Percentiles rank a stretch among this genome's conserved stretches.
phyloP scores from a whole-genome alignment of 1,139 yeast genomes.

The Diutina catenulata region DNA sequence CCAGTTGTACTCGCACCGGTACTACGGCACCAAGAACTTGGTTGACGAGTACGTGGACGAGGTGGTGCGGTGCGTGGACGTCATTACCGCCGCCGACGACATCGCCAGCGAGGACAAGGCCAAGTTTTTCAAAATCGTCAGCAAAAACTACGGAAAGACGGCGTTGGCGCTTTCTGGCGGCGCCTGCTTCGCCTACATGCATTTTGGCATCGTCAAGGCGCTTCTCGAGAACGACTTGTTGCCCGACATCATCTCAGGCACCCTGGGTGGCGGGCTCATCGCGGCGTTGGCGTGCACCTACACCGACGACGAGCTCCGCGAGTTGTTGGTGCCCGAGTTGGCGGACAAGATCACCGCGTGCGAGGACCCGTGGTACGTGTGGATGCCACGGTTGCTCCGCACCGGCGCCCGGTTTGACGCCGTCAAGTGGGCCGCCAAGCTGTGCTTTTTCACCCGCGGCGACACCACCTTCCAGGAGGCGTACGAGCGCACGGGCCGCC shows the following conservation, averaged over 20 bases:
- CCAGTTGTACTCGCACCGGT: constrained; percentile 59
- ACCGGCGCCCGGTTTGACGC: constrained; percentile 79
- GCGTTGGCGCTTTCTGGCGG: constrained; percentile 74
- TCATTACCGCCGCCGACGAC: constrained; percentile 24
- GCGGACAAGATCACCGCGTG: constrained; percentile 64
- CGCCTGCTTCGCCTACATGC: constrained; percentile 68
- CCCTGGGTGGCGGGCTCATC: constrained; percentile 75
- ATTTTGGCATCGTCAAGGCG: constrained; percentile 69
- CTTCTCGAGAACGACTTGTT: constrained; percentile 52
- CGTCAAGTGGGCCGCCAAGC: constrained; percentile 59
- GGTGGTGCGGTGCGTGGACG: constrained; percentile 36
- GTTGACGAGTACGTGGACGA: constrained; percentile 46
- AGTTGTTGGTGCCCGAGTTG: constrained; percentile 47
- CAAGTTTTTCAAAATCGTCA: constrained; percentile 44
- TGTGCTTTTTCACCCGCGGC: constrained; percentile 62
- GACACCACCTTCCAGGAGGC: constrained; percentile 66
- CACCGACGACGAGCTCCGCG: constrained; percentile 51
- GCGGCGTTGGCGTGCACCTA: constrained; percentile 67
- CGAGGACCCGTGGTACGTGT: constrained; percentile 49
- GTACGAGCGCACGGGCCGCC: constrained; percentile 53
- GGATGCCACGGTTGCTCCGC: constrained; percentile 54
- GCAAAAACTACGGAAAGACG: constrained; percentile 59
- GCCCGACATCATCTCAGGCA: constrained; percentile 65
- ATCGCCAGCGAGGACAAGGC: constrained; percentile 32
- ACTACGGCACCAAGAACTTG: constrained; percentile 60